Evolutionary conservation across 371 early-diverging fungal genomes (phyloP), one percentile per base, ranked within the genome.

Genomic region (Mucor lusitanicus): DNA sequence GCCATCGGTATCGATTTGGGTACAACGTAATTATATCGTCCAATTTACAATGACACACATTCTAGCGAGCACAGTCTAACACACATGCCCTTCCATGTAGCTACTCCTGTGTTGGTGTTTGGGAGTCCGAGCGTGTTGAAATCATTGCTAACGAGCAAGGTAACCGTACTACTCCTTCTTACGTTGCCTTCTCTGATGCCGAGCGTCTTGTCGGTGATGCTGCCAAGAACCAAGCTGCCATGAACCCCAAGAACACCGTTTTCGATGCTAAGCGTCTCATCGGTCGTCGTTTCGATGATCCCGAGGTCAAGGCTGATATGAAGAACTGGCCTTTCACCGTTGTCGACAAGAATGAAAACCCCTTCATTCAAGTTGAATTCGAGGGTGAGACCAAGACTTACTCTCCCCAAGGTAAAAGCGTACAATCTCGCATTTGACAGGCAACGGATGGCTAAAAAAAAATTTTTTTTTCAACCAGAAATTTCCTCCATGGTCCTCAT

Each of bases 181-280:
- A 95, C 70, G 96, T 96, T 59, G 94, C 89, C 63, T 96, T 95
- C 88, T 86, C 94, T 69, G 93, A 93, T 61, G 72, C 78, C 59
- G 93, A 91, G 83, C 89, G 94, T 83, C 85, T 94, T 57, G 87
- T 95, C 67, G 96, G 96, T 81, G 92, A 92, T 82, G 91, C 94
- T 67, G 95, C 95, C 61, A 92, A 91, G 84, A 91, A 93, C 80
- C 92, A 93, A 77, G 89, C 86, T 67, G 91, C 92, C 48, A 88
- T 92, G 91, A 90, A 92, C 85, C 91, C 91, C 61, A 80, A 83
- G 77, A 93, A 94, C 84, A 95, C 95, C 68, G 92, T 97, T 60
- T 98, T 95, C 83, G 96, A 95, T 80, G 96, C 93, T 74, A 97
- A 97, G 89, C 95, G 97, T 88, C 86, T 95, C 33, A 96, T 99